Evolutionary conservation across 306 rosid genomes (phyloP).

Genomic region (Inga oerstediana): DNA sequence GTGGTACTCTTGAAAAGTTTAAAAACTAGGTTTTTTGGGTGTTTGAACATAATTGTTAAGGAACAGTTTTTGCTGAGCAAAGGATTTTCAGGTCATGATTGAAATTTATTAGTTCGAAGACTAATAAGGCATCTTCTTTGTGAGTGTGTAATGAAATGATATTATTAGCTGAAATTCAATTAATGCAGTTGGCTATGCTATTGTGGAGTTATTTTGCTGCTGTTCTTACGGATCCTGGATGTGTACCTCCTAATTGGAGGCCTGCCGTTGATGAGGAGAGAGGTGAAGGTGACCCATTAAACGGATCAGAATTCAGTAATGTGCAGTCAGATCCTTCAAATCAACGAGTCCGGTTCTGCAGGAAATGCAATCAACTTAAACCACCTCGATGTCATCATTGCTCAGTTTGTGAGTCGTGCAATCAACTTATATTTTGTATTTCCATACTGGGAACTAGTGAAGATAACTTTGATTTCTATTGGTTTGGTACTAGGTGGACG

Average conservation of each 20-base stretch:
- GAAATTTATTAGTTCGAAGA: background rate
- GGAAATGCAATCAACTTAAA: slow-evolving; percentile 75
- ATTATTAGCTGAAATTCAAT: slow-evolving; percentile 29
- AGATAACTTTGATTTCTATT: slow-evolving; percentile 24
- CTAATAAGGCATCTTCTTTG: slow-evolving; percentile 15
- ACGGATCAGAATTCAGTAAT: slow-evolving; percentile 56
- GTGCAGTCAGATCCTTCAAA: slow-evolving; percentile 51
- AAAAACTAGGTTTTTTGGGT: background rate
- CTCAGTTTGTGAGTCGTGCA: slow-evolving; percentile 82
- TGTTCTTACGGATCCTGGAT: slow-evolving; percentile 93
- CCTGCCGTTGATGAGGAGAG: slow-evolving; percentile 88
- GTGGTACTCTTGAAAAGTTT: background rate
- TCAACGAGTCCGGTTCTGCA: slow-evolving; percentile 60
- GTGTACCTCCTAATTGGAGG: slow-evolving; percentile 93
- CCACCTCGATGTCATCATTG: slow-evolving; percentile 92
- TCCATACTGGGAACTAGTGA: background rate
- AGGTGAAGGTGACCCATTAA: slow-evolving; percentile 88
- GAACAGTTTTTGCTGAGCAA: background rate
- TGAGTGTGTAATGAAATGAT: slow-evolving; percentile 20
- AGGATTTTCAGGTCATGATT: slow-evolving; percentile 6
- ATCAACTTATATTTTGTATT: background rate
- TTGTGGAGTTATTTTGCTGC: slow-evolving; percentile 97
- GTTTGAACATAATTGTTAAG: background rate
- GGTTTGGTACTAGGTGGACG: slow-evolving; percentile 80
- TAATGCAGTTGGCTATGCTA: slow-evolving; percentile 87